phyloP scores from a whole-genome alignment of 176 grass and related monocot species.

The Guadua angustifolia region DNA sequence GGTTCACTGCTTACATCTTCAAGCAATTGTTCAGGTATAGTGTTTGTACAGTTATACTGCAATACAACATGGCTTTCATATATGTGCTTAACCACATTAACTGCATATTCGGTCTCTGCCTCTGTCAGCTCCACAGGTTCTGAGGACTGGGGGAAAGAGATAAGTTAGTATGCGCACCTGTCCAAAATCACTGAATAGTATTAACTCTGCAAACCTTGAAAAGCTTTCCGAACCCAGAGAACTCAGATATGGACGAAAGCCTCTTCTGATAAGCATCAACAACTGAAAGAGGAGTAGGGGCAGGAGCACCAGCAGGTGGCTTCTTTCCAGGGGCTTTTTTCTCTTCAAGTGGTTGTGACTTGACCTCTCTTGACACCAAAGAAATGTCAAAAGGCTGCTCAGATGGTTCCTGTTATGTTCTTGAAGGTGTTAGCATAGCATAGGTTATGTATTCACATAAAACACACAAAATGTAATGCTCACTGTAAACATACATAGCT shows the following conservation, averaged over 20 bases:
- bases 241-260: conserved; percentile 92
- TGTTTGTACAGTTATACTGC: conserved; percentile 97
- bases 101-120: conserved; percentile 89
- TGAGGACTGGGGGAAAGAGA: conserved; percentile 61
- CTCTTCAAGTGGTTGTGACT: conserved; percentile 69
- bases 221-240: conserved; percentile 74
- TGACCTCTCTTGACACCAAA: conserved; percentile 83
- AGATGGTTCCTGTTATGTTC: conserved; percentile 73
- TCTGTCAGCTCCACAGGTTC: conserved; percentile 91
- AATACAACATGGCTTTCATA: conserved; percentile 76
- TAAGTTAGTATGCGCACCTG: conserved; percentile 30
- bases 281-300: conserved; percentile 59
- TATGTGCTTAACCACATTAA: conserved; percentile 95
- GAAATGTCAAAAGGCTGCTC: conserved; percentile 88
- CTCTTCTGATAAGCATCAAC: conserved; percentile 87
- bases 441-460: conserved; percentile 9
- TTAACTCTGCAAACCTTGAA: conserved; percentile 73
- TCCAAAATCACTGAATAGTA: conserved; percentile 34
- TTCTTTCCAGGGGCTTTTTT: conserved; percentile 86
- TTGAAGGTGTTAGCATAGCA: conserved; percentile 39
- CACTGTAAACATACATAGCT: conserved; percentile 69
- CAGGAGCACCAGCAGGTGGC: conserved; percentile 51
- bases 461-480: conserved; percentile 33
- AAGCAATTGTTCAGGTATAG: conserved; percentile 82
- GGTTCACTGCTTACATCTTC: conserved; percentile 65